A percentile compares a stretch with the other conserved stretches of the same genome.
phyloP scores from a whole-genome alignment of 1,284 basidiomycete genomes.

The Tilletia horrida region DNA sequence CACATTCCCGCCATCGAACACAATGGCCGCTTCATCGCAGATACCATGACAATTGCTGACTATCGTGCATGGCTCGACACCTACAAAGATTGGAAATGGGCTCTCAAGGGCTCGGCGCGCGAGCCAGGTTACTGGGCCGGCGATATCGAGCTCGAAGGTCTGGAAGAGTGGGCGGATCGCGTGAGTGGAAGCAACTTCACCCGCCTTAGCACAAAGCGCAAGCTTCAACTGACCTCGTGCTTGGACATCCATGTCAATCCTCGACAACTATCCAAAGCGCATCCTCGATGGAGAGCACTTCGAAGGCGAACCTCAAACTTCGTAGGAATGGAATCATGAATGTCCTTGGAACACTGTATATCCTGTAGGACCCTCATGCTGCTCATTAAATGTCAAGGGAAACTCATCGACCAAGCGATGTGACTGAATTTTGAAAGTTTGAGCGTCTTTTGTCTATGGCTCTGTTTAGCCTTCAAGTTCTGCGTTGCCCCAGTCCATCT shows the following conservation, averaged over 20 bases:
- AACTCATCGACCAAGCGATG: no score
- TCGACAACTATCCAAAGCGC: neutral
- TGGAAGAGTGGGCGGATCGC: neutral
- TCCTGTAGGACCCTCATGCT: no score
- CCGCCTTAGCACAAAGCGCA: neutral
- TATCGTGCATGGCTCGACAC: neutral
- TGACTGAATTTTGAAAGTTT: no score
- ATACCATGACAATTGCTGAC: slow-evolving; percentile 4
- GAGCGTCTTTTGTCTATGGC: no score
- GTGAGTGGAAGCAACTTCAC: slow-evolving; percentile 1
- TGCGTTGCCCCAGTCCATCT: slow-evolving; percentile 59
- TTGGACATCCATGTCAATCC: neutral
- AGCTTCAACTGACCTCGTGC: neutral
- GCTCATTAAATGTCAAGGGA: no score
- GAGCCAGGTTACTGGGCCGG: neutral
- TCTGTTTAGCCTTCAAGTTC: slow-evolving; percentile 67
- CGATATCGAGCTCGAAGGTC: neutral
- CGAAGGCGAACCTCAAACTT: slow-evolving; percentile 1
- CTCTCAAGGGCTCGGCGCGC: neutral
- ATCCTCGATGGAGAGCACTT: neutral
- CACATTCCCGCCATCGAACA: slow-evolving; percentile 9
- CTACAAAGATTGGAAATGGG: neutral
- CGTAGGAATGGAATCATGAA: neutral
- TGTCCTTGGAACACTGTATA: no score
- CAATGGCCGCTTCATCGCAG: neutral